phyloP scores from a whole-genome alignment of 1,284 basidiomycete species.

The Fistulinella cinereoalba region DNA sequence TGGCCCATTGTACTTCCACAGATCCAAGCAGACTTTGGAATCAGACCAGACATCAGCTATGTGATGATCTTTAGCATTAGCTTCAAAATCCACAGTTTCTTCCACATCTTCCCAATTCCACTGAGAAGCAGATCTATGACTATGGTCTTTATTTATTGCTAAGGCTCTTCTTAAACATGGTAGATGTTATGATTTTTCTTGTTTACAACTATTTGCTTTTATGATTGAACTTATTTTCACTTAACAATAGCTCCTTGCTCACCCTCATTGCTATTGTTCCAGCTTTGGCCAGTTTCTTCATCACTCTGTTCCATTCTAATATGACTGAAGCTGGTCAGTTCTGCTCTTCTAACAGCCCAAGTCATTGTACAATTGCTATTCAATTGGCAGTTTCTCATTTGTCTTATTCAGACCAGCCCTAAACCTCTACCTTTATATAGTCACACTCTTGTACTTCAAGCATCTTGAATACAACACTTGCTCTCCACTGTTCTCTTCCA shows the following conservation, averaged over 20 bases:
- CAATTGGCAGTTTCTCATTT: too few relatives aligned
- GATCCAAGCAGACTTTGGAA: background rate
- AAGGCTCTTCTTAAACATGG: slow-evolving; percentile 12
- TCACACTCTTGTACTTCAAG: too few relatives aligned
- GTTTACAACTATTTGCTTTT: slow-evolving; percentile 26
- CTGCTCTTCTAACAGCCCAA: too few relatives aligned
- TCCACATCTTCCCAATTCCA: slow-evolving; percentile 13
- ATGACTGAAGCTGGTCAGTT: too few relatives aligned
- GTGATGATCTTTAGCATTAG: slow-evolving; percentile 35
- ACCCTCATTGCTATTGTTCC: too few relatives aligned
- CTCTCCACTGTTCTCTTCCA: too few relatives aligned
- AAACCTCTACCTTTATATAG: too few relatives aligned
- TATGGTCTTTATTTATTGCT: slow-evolving; percentile 41
- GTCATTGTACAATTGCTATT: too few relatives aligned
- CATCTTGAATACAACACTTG: too few relatives aligned
- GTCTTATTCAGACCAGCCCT: too few relatives aligned
- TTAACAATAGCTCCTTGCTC: too few relatives aligned
- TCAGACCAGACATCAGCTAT: slow-evolving; percentile 31
- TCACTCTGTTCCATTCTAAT: slow-evolving; percentile 13
- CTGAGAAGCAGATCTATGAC: slow-evolving; percentile 35
- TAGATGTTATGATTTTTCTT: too few relatives aligned
- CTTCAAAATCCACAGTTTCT: background rate
- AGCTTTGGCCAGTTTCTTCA: background rate
- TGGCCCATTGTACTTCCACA: background rate
- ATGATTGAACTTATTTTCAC: slow-evolving; percentile 16